Percentiles rank a stretch among this genome's conserved stretches.
phyloP scores from a whole-genome alignment of 257 asterid genomes.

The Nicotiana benthamiana region DNA sequence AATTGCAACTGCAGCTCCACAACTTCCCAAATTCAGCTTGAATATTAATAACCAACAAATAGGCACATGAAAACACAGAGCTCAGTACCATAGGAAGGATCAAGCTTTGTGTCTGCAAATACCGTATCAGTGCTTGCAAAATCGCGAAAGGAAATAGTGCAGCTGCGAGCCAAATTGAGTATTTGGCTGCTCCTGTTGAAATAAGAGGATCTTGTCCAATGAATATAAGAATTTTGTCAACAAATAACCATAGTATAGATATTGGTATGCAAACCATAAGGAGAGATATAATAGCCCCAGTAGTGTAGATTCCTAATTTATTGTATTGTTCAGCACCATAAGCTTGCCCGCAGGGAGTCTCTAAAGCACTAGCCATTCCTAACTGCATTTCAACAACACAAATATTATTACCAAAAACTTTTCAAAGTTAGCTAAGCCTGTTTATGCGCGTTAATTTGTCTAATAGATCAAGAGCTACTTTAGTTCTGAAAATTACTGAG shows the following conservation, averaged over 20 bases:
- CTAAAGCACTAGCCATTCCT: slow-evolving; percentile 18
- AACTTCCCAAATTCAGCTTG: slow-evolving; percentile 9
- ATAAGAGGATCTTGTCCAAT: slow-evolving; percentile 17
- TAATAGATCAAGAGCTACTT: too few relatives aligned
- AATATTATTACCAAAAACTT: neutral
- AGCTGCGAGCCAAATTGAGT: neutral
- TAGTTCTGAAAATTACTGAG: too few relatives aligned
- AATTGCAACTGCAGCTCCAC: slow-evolving; percentile 13
- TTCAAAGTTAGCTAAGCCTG: neutral
- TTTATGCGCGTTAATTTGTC: neutral
- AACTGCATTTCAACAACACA: neutral
- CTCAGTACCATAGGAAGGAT: slow-evolving; percentile 16
- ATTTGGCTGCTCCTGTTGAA: slow-evolving; percentile 12
- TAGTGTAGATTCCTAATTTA: slow-evolving; percentile 10
- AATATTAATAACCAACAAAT: slow-evolving; percentile 16
- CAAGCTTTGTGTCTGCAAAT: slow-evolving; percentile 16
- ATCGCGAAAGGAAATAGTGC: slow-evolving; percentile 9
- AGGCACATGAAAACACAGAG: slow-evolving; percentile 6
- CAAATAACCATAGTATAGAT: slow-evolving; percentile 9
- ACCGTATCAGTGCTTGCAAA: slow-evolving; percentile 3
- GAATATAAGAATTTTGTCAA: slow-evolving; percentile 8
- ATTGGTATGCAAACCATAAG: slow-evolving; percentile 15
- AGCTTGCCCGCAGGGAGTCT: slow-evolving; percentile 21
- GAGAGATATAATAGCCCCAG: slow-evolving; percentile 9
- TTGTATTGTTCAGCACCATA: slow-evolving; percentile 15